phyloP scores from a whole-genome alignment of 257 asterid species.

The Nyctanthes arbortristis region DNA sequence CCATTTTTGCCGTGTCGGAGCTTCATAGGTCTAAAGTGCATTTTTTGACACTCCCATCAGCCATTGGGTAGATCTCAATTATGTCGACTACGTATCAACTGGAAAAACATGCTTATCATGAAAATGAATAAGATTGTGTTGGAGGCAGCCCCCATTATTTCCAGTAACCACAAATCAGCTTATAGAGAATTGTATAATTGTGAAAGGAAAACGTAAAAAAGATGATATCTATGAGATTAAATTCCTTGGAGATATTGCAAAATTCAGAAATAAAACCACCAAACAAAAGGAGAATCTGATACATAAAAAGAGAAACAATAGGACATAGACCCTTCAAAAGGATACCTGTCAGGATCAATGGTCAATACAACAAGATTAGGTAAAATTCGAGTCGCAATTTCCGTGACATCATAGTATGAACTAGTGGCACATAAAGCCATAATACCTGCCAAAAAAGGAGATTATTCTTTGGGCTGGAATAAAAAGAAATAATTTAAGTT shows the following conservation, averaged over 20 bases:
- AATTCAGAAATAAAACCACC: slow-evolving; percentile 14
- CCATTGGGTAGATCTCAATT: slow-evolving; percentile 3
- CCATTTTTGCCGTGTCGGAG: too few species aligned
- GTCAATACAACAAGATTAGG: slow-evolving; percentile 87
- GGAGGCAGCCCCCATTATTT: slow-evolving; percentile 5
- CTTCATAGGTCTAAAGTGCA: too few species aligned
- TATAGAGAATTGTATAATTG: neutral
- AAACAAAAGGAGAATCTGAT: slow-evolving; percentile 13
- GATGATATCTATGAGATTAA: neutral
- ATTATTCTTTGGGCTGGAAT: slow-evolving; percentile 19
- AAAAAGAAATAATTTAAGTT: neutral
- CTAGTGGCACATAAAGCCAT: slow-evolving; percentile 96
- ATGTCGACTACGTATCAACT: slow-evolving; percentile 18
- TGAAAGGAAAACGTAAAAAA: neutral
- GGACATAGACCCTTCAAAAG: slow-evolving; percentile 15
- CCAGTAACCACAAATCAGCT: slow-evolving; percentile 24
- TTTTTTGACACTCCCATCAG: slow-evolving; percentile 17
- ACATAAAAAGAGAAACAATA: slow-evolving; percentile 8
- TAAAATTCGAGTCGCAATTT: slow-evolving; percentile 91
- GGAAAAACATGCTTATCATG: neutral
- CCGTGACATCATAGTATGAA: slow-evolving; percentile 85
- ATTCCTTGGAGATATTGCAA: slow-evolving; percentile 1
- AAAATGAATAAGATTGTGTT: neutral
- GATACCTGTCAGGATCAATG: slow-evolving; percentile 94
- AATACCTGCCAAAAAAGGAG: slow-evolving; percentile 58